Evolutionary conservation across 2,329 filamentous ascomycete species (phyloP), one percentile per base, ranked within the genome.

Genomic region (Xylariaceae sp.): DNA sequence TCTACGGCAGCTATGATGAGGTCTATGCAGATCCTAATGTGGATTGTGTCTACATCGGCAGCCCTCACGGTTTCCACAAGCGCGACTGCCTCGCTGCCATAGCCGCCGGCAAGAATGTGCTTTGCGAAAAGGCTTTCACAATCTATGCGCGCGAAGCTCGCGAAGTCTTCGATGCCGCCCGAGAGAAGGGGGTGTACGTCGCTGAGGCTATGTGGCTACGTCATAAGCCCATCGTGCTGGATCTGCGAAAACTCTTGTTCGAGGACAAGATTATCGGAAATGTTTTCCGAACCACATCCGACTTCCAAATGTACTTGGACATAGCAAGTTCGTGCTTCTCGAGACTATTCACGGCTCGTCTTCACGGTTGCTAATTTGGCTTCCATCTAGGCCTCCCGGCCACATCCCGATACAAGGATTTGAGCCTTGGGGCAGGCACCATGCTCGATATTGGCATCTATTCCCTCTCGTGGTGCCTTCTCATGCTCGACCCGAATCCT

Each of bases 141-240:
- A 47, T 74, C 27, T 74, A 66, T 14, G 64, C 67, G 0, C 53
- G 42, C 3, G 67, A 74, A 27, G 66, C 70, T 0, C 59, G 50
- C 21, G 64, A 70, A 34, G 65, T 74, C 3, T 63, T 72, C 12
- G 61, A 53, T 1, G 66, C 67, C 0, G 71, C 71, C 0, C 58
- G 62, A 45, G 45, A 52, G 22, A 67, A 67, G 45, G 64, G 65
- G 7, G 64, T 74, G 3, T 74, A 68, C 44, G 52, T 74, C 20
- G 68, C 70, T 59, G 71, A 74, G 52, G 71, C 70, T 10, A 67
- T 73, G 66, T 73, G 70, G 71, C 67, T 67, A 3, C 66, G 71
- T 10, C 68, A 68, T 56, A 68, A 63, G 68, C 71, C 0, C 12
- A 51, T 74, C 2, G 58, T 67, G 2, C 56, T 53, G 27, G 56